A percentile compares a stretch with the other conserved stretches of the same genome.
phyloP scores from a whole-genome alignment of 441 rosid species.

The Corymbia citriodora region DNA sequence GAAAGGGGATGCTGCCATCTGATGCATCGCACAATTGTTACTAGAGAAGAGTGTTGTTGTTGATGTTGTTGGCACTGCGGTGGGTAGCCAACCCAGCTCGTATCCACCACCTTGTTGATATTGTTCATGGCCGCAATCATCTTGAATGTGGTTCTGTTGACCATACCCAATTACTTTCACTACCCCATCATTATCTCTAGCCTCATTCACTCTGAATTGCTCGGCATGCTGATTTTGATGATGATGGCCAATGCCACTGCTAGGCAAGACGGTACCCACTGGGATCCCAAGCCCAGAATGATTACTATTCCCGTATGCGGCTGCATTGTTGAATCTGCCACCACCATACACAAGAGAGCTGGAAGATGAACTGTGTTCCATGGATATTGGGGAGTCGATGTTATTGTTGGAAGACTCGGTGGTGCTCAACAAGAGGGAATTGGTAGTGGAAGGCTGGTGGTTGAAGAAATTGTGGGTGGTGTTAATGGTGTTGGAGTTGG shows the following conservation, averaged over 20 bases:
- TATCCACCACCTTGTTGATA: neutral
- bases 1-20: conserved; percentile 41
- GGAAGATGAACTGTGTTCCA: conserved; percentile 43
- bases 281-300: conserved; percentile 26
- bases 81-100: conserved; percentile 17
- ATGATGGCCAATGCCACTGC: conserved; percentile 6
- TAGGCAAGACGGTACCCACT: conserved; percentile 22
- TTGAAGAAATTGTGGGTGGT: conserved; percentile 32
- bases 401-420: conserved; percentile 22
- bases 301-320: conserved; percentile 2
- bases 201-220: conserved; percentile 20
- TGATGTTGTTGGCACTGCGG: conserved; percentile 31
- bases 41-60: conserved; percentile 17
- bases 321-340: neutral
- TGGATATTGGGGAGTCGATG: conserved; percentile 15
- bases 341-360: conserved; percentile 36
- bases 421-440: conserved; percentile 25
- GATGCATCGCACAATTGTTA: conserved; percentile 30
- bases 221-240: conserved; percentile 25
- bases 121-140: neutral
- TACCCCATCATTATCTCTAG: conserved; percentile 42
- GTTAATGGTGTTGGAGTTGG: conserved; percentile 18
- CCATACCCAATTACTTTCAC: neutral
- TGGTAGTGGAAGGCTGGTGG: conserved; percentile 17
- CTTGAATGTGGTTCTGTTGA: neutral